phyloP scores from a whole-genome alignment of 805 yeast species.

The Saturnispora halmiae region DNA sequence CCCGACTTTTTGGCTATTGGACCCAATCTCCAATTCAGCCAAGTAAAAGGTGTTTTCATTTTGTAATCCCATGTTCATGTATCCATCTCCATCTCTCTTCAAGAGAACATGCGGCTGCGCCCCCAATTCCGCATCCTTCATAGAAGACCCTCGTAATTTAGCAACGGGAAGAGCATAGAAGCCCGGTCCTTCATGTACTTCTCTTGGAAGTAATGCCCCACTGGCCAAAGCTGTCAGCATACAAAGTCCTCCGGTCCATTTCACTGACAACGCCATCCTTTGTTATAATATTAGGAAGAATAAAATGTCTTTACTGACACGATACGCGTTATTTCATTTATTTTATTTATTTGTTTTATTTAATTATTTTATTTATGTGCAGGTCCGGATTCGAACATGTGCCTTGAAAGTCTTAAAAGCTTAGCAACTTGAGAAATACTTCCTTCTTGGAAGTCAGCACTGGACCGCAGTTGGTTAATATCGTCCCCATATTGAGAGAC shows the following conservation, averaged over 20 bases:
- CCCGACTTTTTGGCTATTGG: slow-evolving; percentile 44
- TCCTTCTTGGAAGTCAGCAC: slow-evolving; percentile 46
- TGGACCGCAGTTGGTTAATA: slow-evolving; percentile 47
- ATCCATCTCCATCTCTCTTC: slow-evolving; percentile 22
- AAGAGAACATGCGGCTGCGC: slow-evolving; percentile 18
- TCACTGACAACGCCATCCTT: too few species aligned
- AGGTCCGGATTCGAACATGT: slow-evolving; percentile 1
- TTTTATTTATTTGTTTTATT: too few species aligned
- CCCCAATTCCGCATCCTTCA: slow-evolving; percentile 8
- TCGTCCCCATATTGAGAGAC: slow-evolving; percentile 54
- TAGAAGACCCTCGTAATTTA: slow-evolving; percentile 12
- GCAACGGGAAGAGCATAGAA: slow-evolving; percentile 19
- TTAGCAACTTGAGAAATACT: slow-evolving; percentile 19
- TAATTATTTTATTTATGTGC: too few species aligned
- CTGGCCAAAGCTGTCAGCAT: too few species aligned
- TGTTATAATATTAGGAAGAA: too few species aligned
- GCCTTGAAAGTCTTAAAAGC: slow-evolving; percentile 6
- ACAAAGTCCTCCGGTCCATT: too few species aligned
- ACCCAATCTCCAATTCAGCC: slow-evolving; percentile 43
- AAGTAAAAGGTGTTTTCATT: slow-evolving; percentile 39
- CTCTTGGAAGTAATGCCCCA: neutral
- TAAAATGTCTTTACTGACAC: too few species aligned
- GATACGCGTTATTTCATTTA: too few species aligned
- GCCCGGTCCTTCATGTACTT: neutral
- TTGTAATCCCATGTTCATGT: slow-evolving; percentile 27